Conservation (phyloP, 2,329 filamentous ascomycete species). For the Aspergillus clavatus region DNA sequence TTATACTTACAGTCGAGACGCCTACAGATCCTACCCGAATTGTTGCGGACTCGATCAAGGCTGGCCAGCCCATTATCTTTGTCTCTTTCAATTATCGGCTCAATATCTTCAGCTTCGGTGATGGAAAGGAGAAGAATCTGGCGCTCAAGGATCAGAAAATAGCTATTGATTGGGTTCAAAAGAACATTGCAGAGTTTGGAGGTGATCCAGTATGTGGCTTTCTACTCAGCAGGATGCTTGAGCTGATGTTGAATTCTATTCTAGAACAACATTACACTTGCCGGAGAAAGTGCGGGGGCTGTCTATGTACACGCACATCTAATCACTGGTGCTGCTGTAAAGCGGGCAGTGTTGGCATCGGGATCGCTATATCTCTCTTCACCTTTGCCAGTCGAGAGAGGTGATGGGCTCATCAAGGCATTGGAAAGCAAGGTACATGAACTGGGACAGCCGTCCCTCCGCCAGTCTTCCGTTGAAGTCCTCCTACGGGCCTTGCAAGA, state of each 20-base stretch:
- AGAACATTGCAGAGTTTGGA: constrained; percentile 38
- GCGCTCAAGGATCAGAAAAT: constrained; percentile 35
- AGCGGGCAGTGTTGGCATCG: constrained; percentile 38
- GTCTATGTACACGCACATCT: constrained; percentile 44
- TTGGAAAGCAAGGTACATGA: constrained; percentile 27
- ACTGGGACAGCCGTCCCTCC: constrained; percentile 24
- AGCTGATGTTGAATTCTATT: background rate
- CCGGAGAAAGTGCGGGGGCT: constrained; percentile 46
- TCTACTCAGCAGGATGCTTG: background rate
- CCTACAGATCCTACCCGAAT: constrained; percentile 31
- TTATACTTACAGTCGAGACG: background rate
- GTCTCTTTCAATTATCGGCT: constrained; percentile 44
- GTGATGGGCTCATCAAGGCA: constrained; percentile 26
- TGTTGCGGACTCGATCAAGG: constrained; percentile 33
- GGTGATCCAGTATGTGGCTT: constrained; percentile 36
- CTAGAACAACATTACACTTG: constrained; percentile 39
- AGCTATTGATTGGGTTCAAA: constrained; percentile 37
- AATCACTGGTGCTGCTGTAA: constrained; percentile 28
- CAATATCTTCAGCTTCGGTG: constrained; percentile 45
- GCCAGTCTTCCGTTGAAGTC: constrained; percentile 24
- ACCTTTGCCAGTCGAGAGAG: constrained; percentile 35
- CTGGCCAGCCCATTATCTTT: constrained; percentile 37
- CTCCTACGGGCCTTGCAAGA: constrained; percentile 34
- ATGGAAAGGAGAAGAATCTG: constrained; percentile 38
- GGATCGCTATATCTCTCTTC: constrained; percentile 43